phyloP scores from a whole-genome alignment of 352 stramenopile species.

The Globisporangium iwayamae region DNA sequence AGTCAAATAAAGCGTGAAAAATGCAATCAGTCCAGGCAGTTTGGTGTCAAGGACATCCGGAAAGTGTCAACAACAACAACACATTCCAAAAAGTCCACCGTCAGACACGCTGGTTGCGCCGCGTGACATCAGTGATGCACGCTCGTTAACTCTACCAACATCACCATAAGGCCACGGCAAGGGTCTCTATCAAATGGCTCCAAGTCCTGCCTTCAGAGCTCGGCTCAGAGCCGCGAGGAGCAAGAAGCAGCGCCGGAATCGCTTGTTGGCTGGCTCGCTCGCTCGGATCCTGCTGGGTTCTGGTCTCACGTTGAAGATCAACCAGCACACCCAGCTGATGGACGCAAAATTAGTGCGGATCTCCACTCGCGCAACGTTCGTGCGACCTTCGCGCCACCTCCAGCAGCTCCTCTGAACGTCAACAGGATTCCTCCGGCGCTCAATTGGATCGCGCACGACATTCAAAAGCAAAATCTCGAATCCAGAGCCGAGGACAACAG shows the following conservation, averaged over 20 bases:
- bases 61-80: too few relatives aligned
- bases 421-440: neutral
- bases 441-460: slow-evolving; percentile 4
- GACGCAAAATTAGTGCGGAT: slow-evolving; percentile 5
- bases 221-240: neutral
- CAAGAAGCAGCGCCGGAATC: neutral
- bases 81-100: too few relatives aligned
- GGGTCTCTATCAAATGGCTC: too few relatives aligned
- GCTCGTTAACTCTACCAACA: too few relatives aligned
- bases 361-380: slow-evolving; percentile 1
- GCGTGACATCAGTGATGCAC: too few relatives aligned
- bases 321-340: neutral
- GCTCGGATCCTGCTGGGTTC: neutral
- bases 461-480: slow-evolving; percentile 1
- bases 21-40: too few relatives aligned
- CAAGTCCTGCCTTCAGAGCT: neutral
- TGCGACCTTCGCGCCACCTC: slow-evolving; percentile 9
- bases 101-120: too few relatives aligned
- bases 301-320: slow-evolving; percentile 9
- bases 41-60: too few relatives aligned
- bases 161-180: too few relatives aligned
- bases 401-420: slow-evolving; percentile 5
- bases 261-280: neutral
- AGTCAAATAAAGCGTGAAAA: too few relatives aligned
- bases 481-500: neutral